Conservation (phyloP, 2,329 filamentous ascomycete species). For the Ophiocordyceps sinensis region DNA sequence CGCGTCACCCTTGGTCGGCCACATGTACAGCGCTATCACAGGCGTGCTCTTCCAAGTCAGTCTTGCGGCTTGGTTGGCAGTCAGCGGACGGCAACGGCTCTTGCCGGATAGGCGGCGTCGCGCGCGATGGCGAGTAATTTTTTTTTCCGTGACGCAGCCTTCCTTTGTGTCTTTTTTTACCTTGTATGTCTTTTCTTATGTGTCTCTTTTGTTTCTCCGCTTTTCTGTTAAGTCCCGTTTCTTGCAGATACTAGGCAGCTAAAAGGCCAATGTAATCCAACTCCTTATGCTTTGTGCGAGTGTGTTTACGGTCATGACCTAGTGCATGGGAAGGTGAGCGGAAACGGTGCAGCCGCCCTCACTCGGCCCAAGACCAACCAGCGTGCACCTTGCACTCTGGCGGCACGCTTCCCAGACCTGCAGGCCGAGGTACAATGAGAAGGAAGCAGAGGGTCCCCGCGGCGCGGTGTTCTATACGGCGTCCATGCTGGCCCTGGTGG, state of each 20-base stretch:
- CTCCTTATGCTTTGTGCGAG: constrained; percentile 20
- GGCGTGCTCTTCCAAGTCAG: constrained; percentile 1
- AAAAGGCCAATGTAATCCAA: constrained; percentile 32
- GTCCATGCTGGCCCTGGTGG: constrained; percentile 62
- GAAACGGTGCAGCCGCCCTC: too few relatives aligned
- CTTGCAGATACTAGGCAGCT: constrained; percentile 19
- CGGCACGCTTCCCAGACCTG: too few relatives aligned
- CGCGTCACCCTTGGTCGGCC: background rate
- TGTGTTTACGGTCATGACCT: too few relatives aligned
- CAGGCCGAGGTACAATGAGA: too few relatives aligned
- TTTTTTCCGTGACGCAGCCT: constrained; percentile 19
- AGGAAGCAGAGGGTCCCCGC: too few relatives aligned
- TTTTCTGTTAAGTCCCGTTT: constrained; percentile 15
- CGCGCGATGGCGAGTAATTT: constrained; percentile 2
- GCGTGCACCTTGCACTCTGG: too few relatives aligned
- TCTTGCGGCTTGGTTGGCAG: constrained; percentile 1
- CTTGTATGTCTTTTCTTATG: too few relatives aligned
- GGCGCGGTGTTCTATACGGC: constrained; percentile 29
- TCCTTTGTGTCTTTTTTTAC: constrained; percentile 7
- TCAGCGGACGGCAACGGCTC: constrained; percentile 1
- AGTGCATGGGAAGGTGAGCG: too few relatives aligned
- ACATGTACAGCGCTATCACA: background rate
- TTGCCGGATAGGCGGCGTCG: background rate
- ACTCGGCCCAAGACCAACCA: too few relatives aligned
- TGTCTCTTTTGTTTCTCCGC: constrained; percentile 5